phyloP scores from a whole-genome alignment of 2,329 filamentous ascomycete genomes.

The Ascochyta fabae region DNA sequence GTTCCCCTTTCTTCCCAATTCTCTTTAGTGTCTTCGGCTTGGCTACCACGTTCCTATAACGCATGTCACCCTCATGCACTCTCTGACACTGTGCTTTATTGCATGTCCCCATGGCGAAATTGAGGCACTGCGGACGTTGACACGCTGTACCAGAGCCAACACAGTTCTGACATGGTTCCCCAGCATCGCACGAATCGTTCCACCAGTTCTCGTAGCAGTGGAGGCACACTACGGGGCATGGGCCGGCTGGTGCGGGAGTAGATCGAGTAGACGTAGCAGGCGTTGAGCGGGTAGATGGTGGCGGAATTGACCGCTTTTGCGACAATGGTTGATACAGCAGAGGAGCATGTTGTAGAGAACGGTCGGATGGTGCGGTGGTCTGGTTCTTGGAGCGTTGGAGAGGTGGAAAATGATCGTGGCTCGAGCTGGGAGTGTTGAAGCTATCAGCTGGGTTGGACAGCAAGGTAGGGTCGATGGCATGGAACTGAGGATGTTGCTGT shows the following conservation, averaged over 20 bases:
- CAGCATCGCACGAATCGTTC: conserved; percentile 8
- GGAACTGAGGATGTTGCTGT: neutral
- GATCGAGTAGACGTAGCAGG: neutral
- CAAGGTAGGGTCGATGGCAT: neutral
- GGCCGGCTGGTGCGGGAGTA: neutral
- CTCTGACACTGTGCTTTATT: neutral
- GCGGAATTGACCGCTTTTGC: neutral
- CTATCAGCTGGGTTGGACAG: neutral
- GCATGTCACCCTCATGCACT: neutral
- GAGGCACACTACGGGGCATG: neutral
- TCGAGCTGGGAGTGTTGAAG: neutral
- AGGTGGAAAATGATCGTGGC: neutral
- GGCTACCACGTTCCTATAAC: neutral
- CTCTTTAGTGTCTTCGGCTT: conserved; percentile 14
- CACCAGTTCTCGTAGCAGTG: conserved; percentile 16
- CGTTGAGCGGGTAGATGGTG: neutral
- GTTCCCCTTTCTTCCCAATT: neutral
- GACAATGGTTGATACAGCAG: neutral
- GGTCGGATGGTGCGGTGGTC: neutral
- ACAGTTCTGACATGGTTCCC: conserved; percentile 17
- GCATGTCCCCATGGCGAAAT: neutral
- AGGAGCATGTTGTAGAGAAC: neutral
- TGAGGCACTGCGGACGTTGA: conserved; percentile 3
- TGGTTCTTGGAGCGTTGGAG: neutral
- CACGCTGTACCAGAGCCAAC: neutral